phyloP scores from a whole-genome alignment of 2,329 filamentous ascomycete genomes.

The Canariomyces notabilis region DNA sequence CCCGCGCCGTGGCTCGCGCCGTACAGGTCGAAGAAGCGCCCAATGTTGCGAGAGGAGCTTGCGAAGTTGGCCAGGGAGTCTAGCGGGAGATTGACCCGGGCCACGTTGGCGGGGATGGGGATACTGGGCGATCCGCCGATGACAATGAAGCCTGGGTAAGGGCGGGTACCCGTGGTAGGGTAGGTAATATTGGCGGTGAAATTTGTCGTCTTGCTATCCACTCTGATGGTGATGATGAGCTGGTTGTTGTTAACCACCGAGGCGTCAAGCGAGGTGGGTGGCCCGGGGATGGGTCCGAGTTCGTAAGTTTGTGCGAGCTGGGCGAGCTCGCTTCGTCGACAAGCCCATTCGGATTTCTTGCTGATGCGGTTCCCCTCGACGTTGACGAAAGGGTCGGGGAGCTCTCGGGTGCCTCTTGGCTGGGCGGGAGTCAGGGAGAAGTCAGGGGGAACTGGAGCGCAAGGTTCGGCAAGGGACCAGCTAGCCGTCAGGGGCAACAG shows the following conservation, averaged over 20 bases:
- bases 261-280: background rate
- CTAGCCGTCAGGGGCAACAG: background rate
- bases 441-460: background rate
- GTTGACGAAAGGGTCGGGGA: background rate
- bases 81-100: background rate
- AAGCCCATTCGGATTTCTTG: background rate
- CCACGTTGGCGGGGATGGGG: background rate
- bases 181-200: background rate
- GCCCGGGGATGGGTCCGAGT: background rate
- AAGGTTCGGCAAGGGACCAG: background rate
- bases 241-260: background rate
- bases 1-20: conserved; percentile 48
- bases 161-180: background rate
- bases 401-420: background rate
- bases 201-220: background rate
- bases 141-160: background rate
- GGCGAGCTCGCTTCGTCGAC: background rate
- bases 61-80: background rate
- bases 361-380: background rate
- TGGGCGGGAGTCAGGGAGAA: background rate
- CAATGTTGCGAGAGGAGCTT: background rate
- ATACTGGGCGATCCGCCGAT: background rate
- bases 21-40: conserved; percentile 50
- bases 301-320: background rate
- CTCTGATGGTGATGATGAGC: background rate